Percentiles rank a stretch among this genome's conserved stretches.
Evolutionary conservation across 495 filamentous ascomycete genomes (phyloP).

Genomic region (Penicillium canescens): DNA sequence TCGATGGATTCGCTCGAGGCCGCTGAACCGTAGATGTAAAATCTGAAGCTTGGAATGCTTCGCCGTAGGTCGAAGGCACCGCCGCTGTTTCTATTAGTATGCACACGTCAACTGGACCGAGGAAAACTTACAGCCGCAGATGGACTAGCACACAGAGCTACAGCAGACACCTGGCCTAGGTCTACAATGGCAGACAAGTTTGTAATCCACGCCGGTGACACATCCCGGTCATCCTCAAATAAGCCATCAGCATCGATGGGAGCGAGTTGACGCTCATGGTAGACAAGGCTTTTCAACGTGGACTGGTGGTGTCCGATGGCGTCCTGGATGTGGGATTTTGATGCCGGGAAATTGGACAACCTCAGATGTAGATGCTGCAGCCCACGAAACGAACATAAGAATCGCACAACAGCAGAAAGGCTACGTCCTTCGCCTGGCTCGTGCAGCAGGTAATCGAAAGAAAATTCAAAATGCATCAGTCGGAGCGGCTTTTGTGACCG

Average conservation of each 20-base stretch:
- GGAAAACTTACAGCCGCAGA: neutral
- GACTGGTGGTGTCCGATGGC: neutral
- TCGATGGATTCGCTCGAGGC: neutral
- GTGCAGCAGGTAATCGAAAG: neutral
- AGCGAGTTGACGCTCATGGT: slow-evolving; percentile 7
- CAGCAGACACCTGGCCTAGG: neutral
- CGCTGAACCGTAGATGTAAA: neutral
- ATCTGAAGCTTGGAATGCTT: neutral
- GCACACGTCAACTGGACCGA: neutral
- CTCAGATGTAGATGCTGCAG: slow-evolving; percentile 3
- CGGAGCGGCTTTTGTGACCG: neutral
- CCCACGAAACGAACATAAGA: neutral
- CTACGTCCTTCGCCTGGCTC: neutral
- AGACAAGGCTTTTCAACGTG: slow-evolving; percentile 8
- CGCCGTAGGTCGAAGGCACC: neutral
- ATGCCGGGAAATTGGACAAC: slow-evolving; percentile 3
- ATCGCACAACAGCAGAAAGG: neutral
- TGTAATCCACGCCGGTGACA: neutral
- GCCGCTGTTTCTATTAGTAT: neutral
- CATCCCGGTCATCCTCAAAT: slow-evolving; percentile 6
- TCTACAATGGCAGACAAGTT: neutral
- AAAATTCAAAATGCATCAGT: neutral
- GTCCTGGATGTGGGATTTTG: neutral
- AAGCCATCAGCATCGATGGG: slow-evolving; percentile 4
- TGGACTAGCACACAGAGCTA: slow-evolving; percentile 4